These are phyloP conservation scores for Mycocentrospora acerina DNA, from an alignment of 2,329 filamentous ascomycete species.

Conservation along the genomic window DNA sequence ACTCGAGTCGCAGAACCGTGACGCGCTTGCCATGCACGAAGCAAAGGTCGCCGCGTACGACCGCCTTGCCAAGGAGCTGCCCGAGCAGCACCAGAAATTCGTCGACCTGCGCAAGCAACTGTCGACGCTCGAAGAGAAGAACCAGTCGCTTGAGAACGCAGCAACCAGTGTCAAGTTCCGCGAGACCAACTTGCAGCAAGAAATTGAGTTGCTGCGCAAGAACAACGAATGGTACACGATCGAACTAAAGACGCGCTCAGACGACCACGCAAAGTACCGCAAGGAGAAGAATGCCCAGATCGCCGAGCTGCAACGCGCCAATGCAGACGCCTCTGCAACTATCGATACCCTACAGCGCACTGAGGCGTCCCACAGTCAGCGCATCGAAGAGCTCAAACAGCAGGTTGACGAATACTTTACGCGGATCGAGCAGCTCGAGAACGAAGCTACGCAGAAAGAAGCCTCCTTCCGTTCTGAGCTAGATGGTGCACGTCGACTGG, in stretches of 20 bases:
- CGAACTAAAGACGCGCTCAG: conserved; percentile 86
- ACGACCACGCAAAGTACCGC: conserved; percentile 83
- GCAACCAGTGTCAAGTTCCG: conserved; percentile 83
- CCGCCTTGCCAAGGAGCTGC: conserved; percentile 79
- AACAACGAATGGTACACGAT: conserved; percentile 92
- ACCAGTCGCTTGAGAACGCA: conserved; percentile 78
- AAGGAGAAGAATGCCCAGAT: conserved; percentile 94
- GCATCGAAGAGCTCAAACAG: conserved; percentile 78
- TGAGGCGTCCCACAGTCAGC: conserved; percentile 76
- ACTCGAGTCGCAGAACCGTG: conserved; percentile 88
- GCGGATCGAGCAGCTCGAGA: conserved; percentile 82
- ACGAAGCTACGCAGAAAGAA: conserved; percentile 77
- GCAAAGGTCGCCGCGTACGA: conserved; percentile 87
- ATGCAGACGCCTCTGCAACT: conserved; percentile 78
- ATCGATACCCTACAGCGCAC: conserved; percentile 77
- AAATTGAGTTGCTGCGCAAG: conserved; percentile 82
- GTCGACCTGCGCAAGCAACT: conserved; percentile 82
- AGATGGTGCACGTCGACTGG: conserved; percentile 76
- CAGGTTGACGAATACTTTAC: conserved; percentile 83
- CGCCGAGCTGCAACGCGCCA: conserved; percentile 80
- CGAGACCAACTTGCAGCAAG: conserved; percentile 86
- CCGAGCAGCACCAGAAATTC: conserved; percentile 85
- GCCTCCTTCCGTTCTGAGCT: conserved; percentile 86
- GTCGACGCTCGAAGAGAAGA: conserved; percentile 75
- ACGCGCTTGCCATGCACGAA: conserved; percentile 85